Conservation (phyloP, 495 filamentous ascomycete species). For the Podospora anserina region DNA sequence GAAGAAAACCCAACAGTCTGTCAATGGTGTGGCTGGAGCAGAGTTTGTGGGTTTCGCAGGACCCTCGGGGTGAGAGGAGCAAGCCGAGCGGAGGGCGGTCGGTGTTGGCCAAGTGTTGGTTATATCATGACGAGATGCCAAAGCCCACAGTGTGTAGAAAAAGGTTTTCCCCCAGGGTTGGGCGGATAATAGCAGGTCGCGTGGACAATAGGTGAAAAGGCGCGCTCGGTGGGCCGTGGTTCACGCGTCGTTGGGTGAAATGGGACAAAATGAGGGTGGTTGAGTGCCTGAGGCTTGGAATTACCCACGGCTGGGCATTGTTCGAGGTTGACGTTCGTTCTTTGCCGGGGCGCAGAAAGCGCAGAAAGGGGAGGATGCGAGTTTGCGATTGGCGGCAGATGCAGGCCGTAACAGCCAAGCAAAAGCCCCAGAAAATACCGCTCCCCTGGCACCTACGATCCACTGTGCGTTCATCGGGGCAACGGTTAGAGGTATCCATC, state of each 20-base stretch:
- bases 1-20: slow-evolving; percentile 5
- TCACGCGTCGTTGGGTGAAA: slow-evolving; percentile 5
- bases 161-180: not conserved
- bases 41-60: not conserved
- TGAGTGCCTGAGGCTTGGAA: not conserved
- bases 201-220: not conserved
- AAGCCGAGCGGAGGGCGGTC: not conserved
- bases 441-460: not conserved
- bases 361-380: not conserved
- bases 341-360: slow-evolving; percentile 11
- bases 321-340: slow-evolving; percentile 15
- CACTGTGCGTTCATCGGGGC: slow-evolving; percentile 9
- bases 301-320: slow-evolving; percentile 17
- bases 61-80: slow-evolving; percentile 5
- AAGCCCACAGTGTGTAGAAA: not conserved
- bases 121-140: slow-evolving; percentile 25
- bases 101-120: slow-evolving; percentile 18
- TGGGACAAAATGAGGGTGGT: slow-evolving; percentile 6
- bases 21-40: not conserved
- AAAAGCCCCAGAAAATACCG: not conserved
- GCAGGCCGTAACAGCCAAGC: not conserved
- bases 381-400: slow-evolving; percentile 10
- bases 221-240: not conserved
- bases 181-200: not conserved
- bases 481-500: not conserved